Evolutionary conservation across 192 early-diverging fungal genomes (phyloP), one percentile per base, ranked within the genome.

Genomic region (Linnemannia schmuckeri): DNA sequence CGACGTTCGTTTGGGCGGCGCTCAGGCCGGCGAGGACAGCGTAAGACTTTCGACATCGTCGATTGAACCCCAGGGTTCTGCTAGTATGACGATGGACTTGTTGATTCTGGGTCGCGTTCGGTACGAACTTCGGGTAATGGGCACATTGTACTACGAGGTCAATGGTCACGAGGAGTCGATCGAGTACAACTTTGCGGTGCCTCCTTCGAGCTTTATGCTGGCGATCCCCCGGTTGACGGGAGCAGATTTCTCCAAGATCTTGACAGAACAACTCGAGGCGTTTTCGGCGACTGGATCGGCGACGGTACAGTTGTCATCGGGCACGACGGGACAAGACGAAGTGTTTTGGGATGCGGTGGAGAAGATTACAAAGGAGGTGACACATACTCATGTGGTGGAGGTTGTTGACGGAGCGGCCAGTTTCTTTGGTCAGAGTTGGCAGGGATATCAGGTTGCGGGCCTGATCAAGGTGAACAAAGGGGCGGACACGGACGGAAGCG

Each of bases 351-450:
- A 84, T 35, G 89, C 89, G n/a, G 81, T 93, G 15, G 90, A 90
- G 68, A 82, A 82, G 76, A 81, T 94, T 18, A 89, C 90, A 6
- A 55, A 75, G 46, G 57, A 81, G 22, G 74, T 88, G 1, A 93
- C 89, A 3, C 89, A 92, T 7, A 80, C 91, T 9, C 91, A 91
- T 73, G 82, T 94, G 20, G 93, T 94, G 9, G 91, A 94, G 55
- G 82, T 90, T 30, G 89, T 93, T 18, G 90, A 90, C 38, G 90
- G 91, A 10, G 93, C 92, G 0, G 92, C 92, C 9, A 92, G 92
- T 17, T 88, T 94, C 46, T 94, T 93, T 80, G 93, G 91, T 22
- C 89, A 88, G 61, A 91, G 88, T 41, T 91, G 90, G 41, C 90
- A 93, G 63, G 91, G 90, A 8, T 88, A 88, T 68, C 90, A 92